phyloP scores from a whole-genome alignment of 2,329 filamentous ascomycete species.

The Microcera coccophila region DNA sequence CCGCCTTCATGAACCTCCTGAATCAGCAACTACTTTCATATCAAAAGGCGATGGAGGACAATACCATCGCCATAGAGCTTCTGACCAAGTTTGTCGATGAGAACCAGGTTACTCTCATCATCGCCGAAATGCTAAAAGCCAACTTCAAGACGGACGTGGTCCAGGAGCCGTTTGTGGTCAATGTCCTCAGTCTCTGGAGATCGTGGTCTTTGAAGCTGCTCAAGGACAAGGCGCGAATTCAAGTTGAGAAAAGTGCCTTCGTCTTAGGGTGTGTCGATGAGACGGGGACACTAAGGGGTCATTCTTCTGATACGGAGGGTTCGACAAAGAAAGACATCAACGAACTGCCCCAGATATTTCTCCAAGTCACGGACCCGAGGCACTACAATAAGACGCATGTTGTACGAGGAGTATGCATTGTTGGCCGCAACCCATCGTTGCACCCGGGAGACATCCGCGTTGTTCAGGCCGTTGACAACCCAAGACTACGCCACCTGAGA shows the following conservation, averaged over 20 bases:
- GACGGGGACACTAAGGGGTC: constrained; percentile 68
- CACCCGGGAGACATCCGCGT: constrained; percentile 90
- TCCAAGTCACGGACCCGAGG: constrained; percentile 67
- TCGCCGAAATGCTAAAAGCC: constrained; percentile 72
- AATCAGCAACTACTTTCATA: constrained; percentile 64
- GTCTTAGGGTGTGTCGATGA: constrained; percentile 88
- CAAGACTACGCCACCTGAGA: constrained; percentile 68
- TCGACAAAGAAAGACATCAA: constrained; percentile 41
- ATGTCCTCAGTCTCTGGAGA: constrained; percentile 77
- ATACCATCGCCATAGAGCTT: constrained; percentile 60
- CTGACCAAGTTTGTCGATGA: constrained; percentile 77
- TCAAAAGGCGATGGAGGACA: constrained; percentile 64
- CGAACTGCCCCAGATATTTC: constrained; percentile 77
- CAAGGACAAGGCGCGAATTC: constrained; percentile 87
- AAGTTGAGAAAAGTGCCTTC: constrained; percentile 78
- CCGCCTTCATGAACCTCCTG: constrained; percentile 65
- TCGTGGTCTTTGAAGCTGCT: constrained; percentile 85
- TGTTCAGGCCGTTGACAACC: constrained; percentile 75
- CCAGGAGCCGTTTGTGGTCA: constrained; percentile 76
- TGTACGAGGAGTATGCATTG: constrained; percentile 71
- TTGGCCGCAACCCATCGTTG: constrained; percentile 89
- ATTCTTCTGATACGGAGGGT: constrained; percentile 50
- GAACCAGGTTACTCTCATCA: constrained; percentile 70
- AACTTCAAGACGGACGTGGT: constrained; percentile 65
- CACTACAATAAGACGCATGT: constrained; percentile 55